A percentile compares a stretch with the other conserved stretches of the same genome.
phyloP scores from a whole-genome alignment of 192 early-diverging fungal genomes.

The Gigaspora rosea region DNA sequence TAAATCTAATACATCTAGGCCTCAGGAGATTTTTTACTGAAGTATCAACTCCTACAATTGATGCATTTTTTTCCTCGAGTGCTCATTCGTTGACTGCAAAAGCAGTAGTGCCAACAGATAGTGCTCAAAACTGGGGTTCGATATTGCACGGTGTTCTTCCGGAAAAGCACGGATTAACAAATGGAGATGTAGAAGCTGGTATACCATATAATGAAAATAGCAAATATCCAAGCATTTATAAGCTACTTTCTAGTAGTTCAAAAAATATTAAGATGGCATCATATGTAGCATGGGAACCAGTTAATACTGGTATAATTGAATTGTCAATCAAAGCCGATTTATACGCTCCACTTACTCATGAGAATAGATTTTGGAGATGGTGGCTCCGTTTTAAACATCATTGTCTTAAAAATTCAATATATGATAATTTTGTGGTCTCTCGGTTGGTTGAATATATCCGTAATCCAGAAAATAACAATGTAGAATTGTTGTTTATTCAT shows the following conservation, averaged over 20 bases:
- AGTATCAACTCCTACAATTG: neutral
- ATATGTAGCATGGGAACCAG: conserved; percentile 21
- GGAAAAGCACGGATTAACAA: conserved; percentile 27
- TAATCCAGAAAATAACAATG: conserved; percentile 3
- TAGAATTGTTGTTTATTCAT: conserved; percentile 27
- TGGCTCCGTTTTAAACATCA: conserved; percentile 12
- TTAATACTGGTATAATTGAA: conserved; percentile 32
- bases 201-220: conserved; percentile 15
- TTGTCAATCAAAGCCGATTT: neutral
- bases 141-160: conserved; percentile 22
- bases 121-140: conserved; percentile 29
- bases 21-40: conserved; percentile 13
- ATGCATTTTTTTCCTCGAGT: conserved; percentile 17
- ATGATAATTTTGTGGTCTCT: conserved; percentile 8
- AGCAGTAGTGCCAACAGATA: conserved; percentile 20
- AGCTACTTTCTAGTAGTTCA: conserved; percentile 5
- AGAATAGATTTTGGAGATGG: neutral
- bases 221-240: conserved; percentile 26
- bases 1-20: neutral
- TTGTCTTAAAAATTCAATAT: neutral
- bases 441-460: conserved; percentile 1
- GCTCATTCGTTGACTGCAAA: conserved; percentile 11
- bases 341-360: conserved; percentile 4
- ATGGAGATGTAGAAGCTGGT: conserved; percentile 13
- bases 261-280: conserved; percentile 19